phyloP scores from a whole-genome alignment of 495 filamentous ascomycete species.

The Xylaria cubensis region DNA sequence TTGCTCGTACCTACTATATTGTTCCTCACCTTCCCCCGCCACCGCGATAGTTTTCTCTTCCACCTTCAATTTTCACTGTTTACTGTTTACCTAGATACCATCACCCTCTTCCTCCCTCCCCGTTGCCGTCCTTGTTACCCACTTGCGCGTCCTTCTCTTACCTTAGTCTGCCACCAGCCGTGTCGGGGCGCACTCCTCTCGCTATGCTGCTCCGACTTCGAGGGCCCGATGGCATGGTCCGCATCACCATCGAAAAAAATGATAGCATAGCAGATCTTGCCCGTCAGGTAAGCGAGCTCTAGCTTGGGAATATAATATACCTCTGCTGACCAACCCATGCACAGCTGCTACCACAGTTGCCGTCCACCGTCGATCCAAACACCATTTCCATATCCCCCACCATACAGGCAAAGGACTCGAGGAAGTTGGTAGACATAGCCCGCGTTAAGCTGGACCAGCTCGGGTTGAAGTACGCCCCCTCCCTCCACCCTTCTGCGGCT shows the following conservation, averaged over 20 bases:
- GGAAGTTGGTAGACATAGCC: constrained; percentile 69
- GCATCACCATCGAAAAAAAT: constrained; percentile 66
- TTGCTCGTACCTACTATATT: neutral
- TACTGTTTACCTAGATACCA: neutral
- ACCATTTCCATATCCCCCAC: constrained; percentile 82
- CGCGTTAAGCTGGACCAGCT: constrained; percentile 72
- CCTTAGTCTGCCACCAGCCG: neutral
- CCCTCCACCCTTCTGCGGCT: neutral
- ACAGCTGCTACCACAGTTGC: constrained; percentile 54
- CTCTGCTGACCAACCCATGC: constrained; percentile 8
- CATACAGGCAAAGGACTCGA: constrained; percentile 75
- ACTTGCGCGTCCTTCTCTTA: too few relatives aligned
- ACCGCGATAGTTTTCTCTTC: neutral
- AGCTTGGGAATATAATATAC: neutral
- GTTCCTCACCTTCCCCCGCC: neutral
- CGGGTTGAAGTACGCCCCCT: constrained; percentile 66
- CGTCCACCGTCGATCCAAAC: constrained; percentile 68
- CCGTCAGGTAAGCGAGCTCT: constrained; percentile 51
- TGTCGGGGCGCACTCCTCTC: constrained; percentile 1
- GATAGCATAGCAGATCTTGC: constrained; percentile 61
- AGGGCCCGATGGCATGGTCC: constrained; percentile 73
- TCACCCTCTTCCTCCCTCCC: too few relatives aligned
- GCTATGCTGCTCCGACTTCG: constrained; percentile 73
- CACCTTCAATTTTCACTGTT: neutral
- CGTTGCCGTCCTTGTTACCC: neutral